A percentile compares a stretch with the other conserved stretches of the same genome.
phyloP scores from a whole-genome alignment of 2,329 filamentous ascomycete genomes.

The Epichloe gansuensis region DNA sequence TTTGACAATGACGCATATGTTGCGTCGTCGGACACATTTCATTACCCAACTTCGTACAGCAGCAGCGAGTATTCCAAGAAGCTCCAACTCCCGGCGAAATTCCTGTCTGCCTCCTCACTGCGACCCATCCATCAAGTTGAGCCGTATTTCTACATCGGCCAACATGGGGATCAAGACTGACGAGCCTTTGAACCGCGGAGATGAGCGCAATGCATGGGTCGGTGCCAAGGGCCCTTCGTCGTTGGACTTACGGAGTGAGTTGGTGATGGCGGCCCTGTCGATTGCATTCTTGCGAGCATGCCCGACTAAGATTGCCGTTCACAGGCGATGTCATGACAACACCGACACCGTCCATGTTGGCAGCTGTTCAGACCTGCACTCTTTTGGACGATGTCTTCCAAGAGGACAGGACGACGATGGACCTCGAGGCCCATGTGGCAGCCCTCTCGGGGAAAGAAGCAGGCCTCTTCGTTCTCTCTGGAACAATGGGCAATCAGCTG shows the following conservation, averaged over 20 bases:
- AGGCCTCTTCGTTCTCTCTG: conserved; percentile 71
- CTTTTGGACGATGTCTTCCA: conserved; percentile 75
- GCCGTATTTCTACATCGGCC: not conserved
- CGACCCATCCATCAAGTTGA: not conserved
- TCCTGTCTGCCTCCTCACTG: not conserved
- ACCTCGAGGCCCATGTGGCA: conserved; percentile 65
- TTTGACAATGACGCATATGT: not conserved
- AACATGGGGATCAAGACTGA: not conserved
- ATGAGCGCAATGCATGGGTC: conserved; percentile 9
- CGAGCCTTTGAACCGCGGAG: not conserved
- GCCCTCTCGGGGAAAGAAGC: conserved; percentile 62
- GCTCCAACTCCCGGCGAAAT: not conserved
- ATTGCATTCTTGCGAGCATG: not conserved
- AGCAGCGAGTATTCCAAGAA: not conserved
- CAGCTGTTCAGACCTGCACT: conserved; percentile 60
- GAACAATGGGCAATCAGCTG: conserved; percentile 91
- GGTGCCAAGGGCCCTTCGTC: conserved; percentile 10
- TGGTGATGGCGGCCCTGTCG: not conserved
- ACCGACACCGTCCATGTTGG: conserved; percentile 70
- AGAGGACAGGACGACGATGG: conserved; percentile 68
- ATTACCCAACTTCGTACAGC: not conserved
- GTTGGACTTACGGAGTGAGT: conserved; percentile 12
- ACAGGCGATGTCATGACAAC: conserved; percentile 51
- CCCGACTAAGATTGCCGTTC: not conserved
- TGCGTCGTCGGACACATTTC: not conserved